A percentile compares a stretch with the other conserved stretches of the same genome.
Evolutionary conservation across 2,329 filamentous ascomycete genomes (phyloP).

Genomic region (Myriosclerotinia scirpicola): DNA sequence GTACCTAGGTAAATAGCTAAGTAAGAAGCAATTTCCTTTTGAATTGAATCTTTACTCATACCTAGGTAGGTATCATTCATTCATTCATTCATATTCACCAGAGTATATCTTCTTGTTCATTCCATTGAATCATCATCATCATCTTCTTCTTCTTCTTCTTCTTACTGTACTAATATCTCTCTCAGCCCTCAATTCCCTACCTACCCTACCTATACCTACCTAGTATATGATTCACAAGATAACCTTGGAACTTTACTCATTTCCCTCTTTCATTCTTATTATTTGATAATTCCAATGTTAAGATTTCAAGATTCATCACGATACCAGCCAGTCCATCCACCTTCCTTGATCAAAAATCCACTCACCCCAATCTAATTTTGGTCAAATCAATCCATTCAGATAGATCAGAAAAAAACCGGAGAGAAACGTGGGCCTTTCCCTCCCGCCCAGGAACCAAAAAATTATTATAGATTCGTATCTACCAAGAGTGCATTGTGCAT

Average conservation of each 20-base stretch:
- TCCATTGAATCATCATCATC: not conserved
- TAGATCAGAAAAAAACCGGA: conserved; percentile 10
- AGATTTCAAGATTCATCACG: not conserved
- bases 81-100: too few species aligned
- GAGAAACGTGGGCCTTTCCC: conserved; percentile 11
- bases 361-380: not conserved
- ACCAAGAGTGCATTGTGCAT: too few species aligned
- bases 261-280: not conserved
- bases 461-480: conserved; percentile 1
- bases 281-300: not conserved
- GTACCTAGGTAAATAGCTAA: too few species aligned
- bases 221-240: too few species aligned
- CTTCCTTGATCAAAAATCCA: conserved; percentile 1
- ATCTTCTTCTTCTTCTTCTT: not conserved
- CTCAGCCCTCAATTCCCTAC: not conserved
- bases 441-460: not conserved
- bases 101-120: not conserved
- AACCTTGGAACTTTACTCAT: not conserved
- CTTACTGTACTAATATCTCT: too few species aligned
- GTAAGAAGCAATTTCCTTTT: too few species aligned
- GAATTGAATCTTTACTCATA: too few species aligned
- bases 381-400: not conserved
- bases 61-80: too few species aligned
- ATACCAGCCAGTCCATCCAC: not conserved
- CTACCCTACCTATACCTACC: too few species aligned